These are phyloP conservation scores for Phoenix roebelenii DNA, from an alignment of 176 grass and related monocot genomes.

Conservation along the genomic window DNA sequence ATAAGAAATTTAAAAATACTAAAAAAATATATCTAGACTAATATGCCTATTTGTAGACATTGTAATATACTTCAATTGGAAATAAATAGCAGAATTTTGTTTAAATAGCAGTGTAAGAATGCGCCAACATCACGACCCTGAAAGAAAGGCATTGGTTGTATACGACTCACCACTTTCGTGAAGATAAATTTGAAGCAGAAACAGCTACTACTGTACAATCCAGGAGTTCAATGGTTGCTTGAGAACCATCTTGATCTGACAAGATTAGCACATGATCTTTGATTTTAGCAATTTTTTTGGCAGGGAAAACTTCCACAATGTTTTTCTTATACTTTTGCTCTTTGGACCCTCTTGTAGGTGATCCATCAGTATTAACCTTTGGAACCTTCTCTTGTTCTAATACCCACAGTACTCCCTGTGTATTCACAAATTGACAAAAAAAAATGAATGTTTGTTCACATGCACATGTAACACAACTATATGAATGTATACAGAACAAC, in stretches of 20 bases:
- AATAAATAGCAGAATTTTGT: too few relatives aligned
- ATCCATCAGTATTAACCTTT: constrained; percentile 42
- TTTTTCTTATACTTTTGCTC: constrained; percentile 46
- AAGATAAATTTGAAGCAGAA: constrained; percentile 64
- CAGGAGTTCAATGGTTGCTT: constrained; percentile 45
- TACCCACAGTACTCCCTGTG: constrained; percentile 76
- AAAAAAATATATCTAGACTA: too few relatives aligned
- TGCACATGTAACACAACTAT: too few relatives aligned
- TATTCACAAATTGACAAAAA: constrained; percentile 1
- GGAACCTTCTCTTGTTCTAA: constrained; percentile 72
- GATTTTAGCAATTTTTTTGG: constrained; percentile 65
- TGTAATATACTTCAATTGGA: too few relatives aligned
- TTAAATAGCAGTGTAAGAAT: too few relatives aligned
- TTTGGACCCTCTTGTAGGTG: constrained; percentile 35
- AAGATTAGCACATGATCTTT: constrained; percentile 49
- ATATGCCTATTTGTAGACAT: too few relatives aligned
- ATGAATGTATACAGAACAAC: too few relatives aligned
- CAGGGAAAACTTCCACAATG: constrained; percentile 65
- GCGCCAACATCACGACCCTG: not conserved
- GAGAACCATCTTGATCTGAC: constrained; percentile 47
- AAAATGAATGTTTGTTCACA: not conserved
- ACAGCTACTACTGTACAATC: constrained; percentile 58
- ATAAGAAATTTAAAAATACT: too few relatives aligned
- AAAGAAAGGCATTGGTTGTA: not conserved
- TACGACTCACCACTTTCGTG: constrained; percentile 73